These are phyloP conservation scores for Paraphoma chrysanthemicola DNA, from an alignment of 2,329 filamentous ascomycete species.

Conservation along the genomic window DNA sequence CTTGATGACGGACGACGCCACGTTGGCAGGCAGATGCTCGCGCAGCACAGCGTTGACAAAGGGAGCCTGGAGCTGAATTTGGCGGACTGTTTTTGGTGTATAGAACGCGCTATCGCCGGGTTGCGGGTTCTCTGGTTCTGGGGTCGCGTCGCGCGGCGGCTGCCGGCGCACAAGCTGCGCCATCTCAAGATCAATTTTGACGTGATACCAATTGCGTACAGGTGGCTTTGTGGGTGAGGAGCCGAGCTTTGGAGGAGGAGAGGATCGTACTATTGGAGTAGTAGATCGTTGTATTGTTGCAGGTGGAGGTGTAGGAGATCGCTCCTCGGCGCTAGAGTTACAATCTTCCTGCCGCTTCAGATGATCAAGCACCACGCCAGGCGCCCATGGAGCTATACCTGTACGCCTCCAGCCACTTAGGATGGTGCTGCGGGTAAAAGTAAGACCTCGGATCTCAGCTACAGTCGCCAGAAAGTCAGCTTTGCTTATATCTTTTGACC, in stretches of 20 bases:
- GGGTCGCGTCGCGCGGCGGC: neutral
- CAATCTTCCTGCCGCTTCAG: neutral
- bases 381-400: constrained; percentile 1
- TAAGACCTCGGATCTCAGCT: neutral
- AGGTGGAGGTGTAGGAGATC: neutral
- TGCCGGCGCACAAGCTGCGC: neutral
- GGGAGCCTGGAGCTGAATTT: neutral
- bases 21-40: neutral
- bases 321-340: neutral
- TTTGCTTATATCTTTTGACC: constrained; percentile 3
- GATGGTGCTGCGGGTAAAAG: constrained; percentile 3
- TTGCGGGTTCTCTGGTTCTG: neutral
- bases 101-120: neutral
- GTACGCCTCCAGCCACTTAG: constrained; percentile 6
- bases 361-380: neutral
- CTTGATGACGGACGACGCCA: neutral
- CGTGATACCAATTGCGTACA: neutral
- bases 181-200: neutral
- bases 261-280: neutral
- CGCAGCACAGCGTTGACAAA: neutral
- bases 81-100: too few relatives aligned
- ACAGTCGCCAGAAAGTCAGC: constrained; percentile 4
- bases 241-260: neutral
- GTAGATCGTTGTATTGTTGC: neutral
- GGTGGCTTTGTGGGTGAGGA: neutral